These are phyloP conservation scores for Abrus pulchellus DNA, from an alignment of 306 rosid species.

Conservation along the genomic window DNA sequence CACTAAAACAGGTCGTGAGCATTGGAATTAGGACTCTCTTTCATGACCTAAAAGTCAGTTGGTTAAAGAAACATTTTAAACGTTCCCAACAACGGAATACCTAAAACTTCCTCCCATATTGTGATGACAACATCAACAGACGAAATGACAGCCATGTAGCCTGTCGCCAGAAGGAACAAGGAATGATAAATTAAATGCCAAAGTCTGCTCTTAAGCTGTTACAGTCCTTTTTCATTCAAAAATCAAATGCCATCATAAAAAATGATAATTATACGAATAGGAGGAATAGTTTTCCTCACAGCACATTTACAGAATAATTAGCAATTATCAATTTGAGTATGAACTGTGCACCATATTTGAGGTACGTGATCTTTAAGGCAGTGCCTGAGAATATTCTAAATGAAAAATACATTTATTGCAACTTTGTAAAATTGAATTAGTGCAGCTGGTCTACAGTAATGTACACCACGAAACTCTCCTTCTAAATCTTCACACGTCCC, in stretches of 20 bases:
- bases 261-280: slow-evolving; percentile 34
- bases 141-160: slow-evolving; percentile 4
- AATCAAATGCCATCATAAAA: slow-evolving; percentile 30
- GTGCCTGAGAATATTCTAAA: slow-evolving; percentile 32
- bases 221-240: slow-evolving; percentile 24
- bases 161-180: not conserved
- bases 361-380: slow-evolving; percentile 2
- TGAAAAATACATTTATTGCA: slow-evolving; percentile 45
- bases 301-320: slow-evolving; percentile 50
- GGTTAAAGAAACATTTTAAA: not conserved
- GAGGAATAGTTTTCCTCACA: slow-evolving; percentile 29
- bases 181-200: not conserved
- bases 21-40: not conserved
- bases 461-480: slow-evolving; percentile 45
- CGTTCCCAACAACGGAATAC: not conserved
- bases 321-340: slow-evolving; percentile 16
- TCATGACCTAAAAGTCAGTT: not conserved
- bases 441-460: slow-evolving; percentile 50
- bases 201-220: not conserved
- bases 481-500: slow-evolving; percentile 42
- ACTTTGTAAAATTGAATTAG: slow-evolving; percentile 52
- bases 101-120: not conserved
- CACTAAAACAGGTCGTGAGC: no score
- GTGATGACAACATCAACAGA: not conserved
- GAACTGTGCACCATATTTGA: slow-evolving; percentile 34